Evolutionary conservation across 768 basidiomycete species (phyloP).

Genomic region (Termitomyces sp.): DNA sequence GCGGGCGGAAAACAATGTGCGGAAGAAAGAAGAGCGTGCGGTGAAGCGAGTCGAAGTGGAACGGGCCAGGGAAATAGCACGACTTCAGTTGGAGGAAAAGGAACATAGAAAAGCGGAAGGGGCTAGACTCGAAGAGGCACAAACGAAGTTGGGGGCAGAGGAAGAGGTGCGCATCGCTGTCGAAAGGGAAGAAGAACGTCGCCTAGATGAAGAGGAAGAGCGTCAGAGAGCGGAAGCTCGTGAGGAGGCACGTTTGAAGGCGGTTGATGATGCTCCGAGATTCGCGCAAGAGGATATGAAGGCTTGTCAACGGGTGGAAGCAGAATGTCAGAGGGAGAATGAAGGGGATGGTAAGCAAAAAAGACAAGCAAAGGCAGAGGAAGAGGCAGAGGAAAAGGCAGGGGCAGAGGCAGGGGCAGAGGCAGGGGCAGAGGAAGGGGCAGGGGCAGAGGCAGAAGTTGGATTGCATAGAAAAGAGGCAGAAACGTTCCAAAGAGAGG

Average conservation of each 20-base stretch:
- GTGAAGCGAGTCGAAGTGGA: slow-evolving; percentile 19
- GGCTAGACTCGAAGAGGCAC: background rate
- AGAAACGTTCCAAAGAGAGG: background rate
- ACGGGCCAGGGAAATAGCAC: slow-evolving; percentile 8
- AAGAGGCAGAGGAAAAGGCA: background rate
- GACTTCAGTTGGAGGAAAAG: slow-evolving; percentile 5
- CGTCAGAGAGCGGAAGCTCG: slow-evolving; percentile 12
- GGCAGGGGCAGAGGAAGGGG: background rate
- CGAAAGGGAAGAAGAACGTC: slow-evolving; percentile 2
- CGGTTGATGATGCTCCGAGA: background rate
- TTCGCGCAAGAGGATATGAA: slow-evolving; percentile 7
- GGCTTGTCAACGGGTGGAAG: slow-evolving; percentile 10
- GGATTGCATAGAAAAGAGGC: background rate
- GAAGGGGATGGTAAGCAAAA: background rate
- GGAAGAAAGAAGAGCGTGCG: slow-evolving; percentile 22
- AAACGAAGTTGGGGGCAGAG: slow-evolving; percentile 1
- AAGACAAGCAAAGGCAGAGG: slow-evolving; percentile 4
- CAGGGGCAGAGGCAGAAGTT: background rate
- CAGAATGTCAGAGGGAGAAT: slow-evolving; percentile 6
- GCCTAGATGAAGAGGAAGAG: slow-evolving; percentile 1
- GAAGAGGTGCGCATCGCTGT: slow-evolving; percentile 11
- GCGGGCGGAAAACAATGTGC: slow-evolving; percentile 22
- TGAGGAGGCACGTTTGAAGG: slow-evolving; percentile 1
- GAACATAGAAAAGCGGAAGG: background rate
- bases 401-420: background rate